Conservation (phyloP, 164 flowering plant genomes). For the Vitis rupestris region DNA sequence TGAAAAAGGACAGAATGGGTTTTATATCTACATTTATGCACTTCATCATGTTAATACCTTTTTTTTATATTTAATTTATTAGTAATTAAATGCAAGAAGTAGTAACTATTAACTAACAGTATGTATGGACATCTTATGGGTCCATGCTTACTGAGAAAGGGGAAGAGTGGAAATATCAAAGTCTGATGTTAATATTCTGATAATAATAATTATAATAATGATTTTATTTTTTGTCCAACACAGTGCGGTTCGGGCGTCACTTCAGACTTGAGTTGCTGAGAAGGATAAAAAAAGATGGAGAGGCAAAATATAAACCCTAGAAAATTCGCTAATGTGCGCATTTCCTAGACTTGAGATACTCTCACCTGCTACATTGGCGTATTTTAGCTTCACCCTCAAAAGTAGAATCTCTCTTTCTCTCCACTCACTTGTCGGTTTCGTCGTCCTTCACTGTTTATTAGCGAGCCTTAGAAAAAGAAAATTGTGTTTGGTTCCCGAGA, state of each 20-base stretch:
- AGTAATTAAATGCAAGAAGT: too few relatives aligned
- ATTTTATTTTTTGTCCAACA: neutral
- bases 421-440: neutral
- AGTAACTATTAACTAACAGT: too few relatives aligned
- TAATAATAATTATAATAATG: too few relatives aligned
- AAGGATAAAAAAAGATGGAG: neutral
- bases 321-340: slow-evolving; percentile 12
- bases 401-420: neutral
- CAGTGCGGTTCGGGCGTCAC: neutral
- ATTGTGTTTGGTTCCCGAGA: too few relatives aligned
- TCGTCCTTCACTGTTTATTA: neutral
- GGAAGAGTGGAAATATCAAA: too few relatives aligned
- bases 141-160: too few relatives aligned
- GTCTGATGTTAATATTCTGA: too few relatives aligned
- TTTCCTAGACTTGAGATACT: neutral
- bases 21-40: too few relatives aligned
- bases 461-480: neutral
- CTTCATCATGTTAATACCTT: too few relatives aligned
- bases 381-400: slow-evolving; percentile 14
- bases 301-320: neutral
- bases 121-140: too few relatives aligned
- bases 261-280: neutral
- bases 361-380: slow-evolving; percentile 12
- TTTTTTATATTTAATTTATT: too few relatives aligned
- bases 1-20: too few relatives aligned